Evolutionary conservation across 2,329 filamentous ascomycete genomes (phyloP), one percentile per base, ranked within the genome.

Genomic region (Clarireedia paspali): DNA sequence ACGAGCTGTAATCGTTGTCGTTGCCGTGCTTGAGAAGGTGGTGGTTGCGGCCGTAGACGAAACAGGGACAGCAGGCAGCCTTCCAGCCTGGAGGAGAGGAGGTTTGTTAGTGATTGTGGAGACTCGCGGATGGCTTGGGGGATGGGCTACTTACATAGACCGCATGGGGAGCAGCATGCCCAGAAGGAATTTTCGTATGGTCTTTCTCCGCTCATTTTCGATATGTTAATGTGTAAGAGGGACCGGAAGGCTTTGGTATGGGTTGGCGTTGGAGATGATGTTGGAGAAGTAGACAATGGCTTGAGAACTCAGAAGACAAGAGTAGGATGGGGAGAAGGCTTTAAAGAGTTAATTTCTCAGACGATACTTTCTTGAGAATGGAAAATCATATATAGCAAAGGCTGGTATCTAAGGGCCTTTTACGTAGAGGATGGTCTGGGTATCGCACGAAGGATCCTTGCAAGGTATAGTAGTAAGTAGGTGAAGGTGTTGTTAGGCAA

Each of bases 11-110:
- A 2, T 39, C 46, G 4, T 34, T 26, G 17, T 50, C 51, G 2
- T 36, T 57, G 0, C 56, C 56, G 14, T 57, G 9, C 3, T 49
- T 9, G 12, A 50, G 46, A 14, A 52, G 56, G 17, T 57, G n/a
- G 15, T 55, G 56, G 17, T 57, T 57, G 14, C 46, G 45, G 6
- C 56, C 56, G 12, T 20, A 49, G 23, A 57, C 56, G 6, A 57
- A 50, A n/a, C 52, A 57, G 20, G 56, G 53, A 20, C 51, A 56
- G 52, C 20, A 56, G 2, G n/a, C 27, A n/a, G 51, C 14, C 24
- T 57, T 50, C 10, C 42, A 4, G 9, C 47, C 54, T 56, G 2
- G 1, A 23, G 17, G 20, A 14, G 47, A 15, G 23, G 23, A 1
- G n/a, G 17, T 20, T 7, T 17, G 20, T 47, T 47, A 47, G 46